phyloP scores from a whole-genome alignment of 495 filamentous ascomycete species.

The Penicillium psychrofluorescens region DNA sequence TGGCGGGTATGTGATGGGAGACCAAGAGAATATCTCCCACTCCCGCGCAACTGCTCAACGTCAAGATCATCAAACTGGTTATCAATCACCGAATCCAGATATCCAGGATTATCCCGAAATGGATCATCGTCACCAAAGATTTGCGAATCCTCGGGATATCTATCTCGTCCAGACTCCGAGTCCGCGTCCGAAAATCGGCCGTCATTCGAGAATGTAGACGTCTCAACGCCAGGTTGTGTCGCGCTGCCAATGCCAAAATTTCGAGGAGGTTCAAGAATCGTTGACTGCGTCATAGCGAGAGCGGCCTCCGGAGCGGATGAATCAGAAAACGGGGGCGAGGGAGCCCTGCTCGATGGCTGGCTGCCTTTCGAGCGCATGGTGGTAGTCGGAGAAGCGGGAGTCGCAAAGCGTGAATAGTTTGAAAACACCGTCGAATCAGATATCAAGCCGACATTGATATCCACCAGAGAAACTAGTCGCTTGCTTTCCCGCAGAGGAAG shows the following conservation, averaged over 20 bases:
- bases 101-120: conserved; percentile 39
- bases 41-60: conserved; percentile 11
- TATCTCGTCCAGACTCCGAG: conserved; percentile 24
- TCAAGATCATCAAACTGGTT: conserved; percentile 38
- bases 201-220: conserved; percentile 29
- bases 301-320: conserved; percentile 19
- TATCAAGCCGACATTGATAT: conserved; percentile 58
- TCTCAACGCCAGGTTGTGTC: conserved; percentile 14
- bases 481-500: conserved; percentile 45
- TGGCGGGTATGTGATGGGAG: no score
- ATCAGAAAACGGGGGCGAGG: conserved; percentile 21
- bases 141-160: conserved; percentile 25
- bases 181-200: conserved; percentile 41
- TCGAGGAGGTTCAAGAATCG: conserved; percentile 28
- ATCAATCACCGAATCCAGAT: conserved; percentile 42
- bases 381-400: conserved; percentile 53
- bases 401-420: conserved; percentile 51
- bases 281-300: conserved; percentile 36
- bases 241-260: conserved; percentile 1
- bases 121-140: conserved; percentile 25
- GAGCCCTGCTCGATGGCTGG: conserved; percentile 23
- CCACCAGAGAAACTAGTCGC: conserved; percentile 54
- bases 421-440: conserved; percentile 70
- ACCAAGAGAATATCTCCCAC: no score
- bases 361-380: conserved; percentile 36